phyloP scores from a whole-genome alignment of 1,284 basidiomycete species.

The Leccinum angustisporum region DNA sequence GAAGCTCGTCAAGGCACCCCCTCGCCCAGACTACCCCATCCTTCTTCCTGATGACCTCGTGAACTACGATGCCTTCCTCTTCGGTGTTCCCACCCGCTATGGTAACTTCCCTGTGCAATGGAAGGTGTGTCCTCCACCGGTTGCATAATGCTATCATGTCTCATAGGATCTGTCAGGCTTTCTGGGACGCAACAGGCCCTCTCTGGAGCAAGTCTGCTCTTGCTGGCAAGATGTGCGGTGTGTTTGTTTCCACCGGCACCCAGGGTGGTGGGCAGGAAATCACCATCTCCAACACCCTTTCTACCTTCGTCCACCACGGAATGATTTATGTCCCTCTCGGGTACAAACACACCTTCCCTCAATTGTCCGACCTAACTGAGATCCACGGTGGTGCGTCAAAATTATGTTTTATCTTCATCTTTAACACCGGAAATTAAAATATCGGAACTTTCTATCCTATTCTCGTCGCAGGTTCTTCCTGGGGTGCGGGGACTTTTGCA shows the following conservation, averaged over 20 bases:
- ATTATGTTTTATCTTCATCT: not conserved
- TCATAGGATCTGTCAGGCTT: slow-evolving; percentile 44
- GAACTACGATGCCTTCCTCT: slow-evolving; percentile 65
- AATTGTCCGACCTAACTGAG: slow-evolving; percentile 59
- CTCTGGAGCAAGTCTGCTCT: slow-evolving; percentile 77
- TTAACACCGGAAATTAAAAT: not conserved
- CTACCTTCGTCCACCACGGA: slow-evolving; percentile 81
- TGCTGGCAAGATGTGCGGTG: slow-evolving; percentile 76
- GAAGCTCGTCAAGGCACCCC: slow-evolving; percentile 72
- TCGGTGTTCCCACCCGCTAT: slow-evolving; percentile 81
- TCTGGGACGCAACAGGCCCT: slow-evolving; percentile 80
- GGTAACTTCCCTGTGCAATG: slow-evolving; percentile 72
- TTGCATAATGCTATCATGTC: not conserved
- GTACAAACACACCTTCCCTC: slow-evolving; percentile 58
- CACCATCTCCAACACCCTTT: slow-evolving; percentile 64
- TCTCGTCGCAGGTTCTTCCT: slow-evolving; percentile 53
- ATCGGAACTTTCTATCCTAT: not conserved
- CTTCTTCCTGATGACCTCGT: slow-evolving; percentile 65
- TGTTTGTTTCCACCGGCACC: slow-evolving; percentile 68
- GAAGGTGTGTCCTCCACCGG: slow-evolving; percentile 48
- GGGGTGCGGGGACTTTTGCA: slow-evolving; percentile 75
- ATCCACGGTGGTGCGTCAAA: slow-evolving; percentile 65
- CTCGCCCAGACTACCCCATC: slow-evolving; percentile 73
- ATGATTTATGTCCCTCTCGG: slow-evolving; percentile 80
- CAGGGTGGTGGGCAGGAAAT: slow-evolving; percentile 76